phyloP scores from a whole-genome alignment of 2,329 filamentous ascomycete species.

The Pyrenochaeta sp. region DNA sequence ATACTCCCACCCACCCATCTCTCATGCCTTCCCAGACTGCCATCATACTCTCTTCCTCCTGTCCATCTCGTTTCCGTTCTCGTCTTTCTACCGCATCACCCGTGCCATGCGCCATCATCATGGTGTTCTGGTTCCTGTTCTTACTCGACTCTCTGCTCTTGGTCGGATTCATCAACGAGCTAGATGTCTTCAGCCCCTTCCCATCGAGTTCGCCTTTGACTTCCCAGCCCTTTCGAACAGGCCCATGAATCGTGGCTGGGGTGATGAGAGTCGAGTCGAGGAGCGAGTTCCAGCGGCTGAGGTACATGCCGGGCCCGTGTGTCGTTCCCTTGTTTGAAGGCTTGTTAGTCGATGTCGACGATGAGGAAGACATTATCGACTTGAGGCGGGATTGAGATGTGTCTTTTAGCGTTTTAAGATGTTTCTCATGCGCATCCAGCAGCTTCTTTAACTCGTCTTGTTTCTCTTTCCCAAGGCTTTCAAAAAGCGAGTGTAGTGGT shows the following conservation, averaged over 20 bases:
- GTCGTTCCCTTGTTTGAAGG: constrained; percentile 48
- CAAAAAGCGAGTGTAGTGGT: constrained; percentile 54
- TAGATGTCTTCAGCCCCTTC: constrained; percentile 40
- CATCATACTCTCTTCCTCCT: constrained; percentile 41
- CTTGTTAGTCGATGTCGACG: constrained; percentile 12
- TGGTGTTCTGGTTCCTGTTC: constrained; percentile 7
- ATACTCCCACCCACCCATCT: constrained; percentile 45
- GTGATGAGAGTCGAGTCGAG: constrained; percentile 75
- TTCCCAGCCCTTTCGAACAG: constrained; percentile 57
- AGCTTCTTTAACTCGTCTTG: constrained; percentile 58
- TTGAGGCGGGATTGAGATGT: constrained; percentile 60
- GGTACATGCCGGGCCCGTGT: constrained; percentile 75
- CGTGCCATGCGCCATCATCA: constrained; percentile 34
- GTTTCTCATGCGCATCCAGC: constrained; percentile 68
- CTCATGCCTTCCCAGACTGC: constrained; percentile 43
- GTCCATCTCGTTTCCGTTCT: constrained; percentile 42
- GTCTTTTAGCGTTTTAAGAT: constrained; percentile 55
- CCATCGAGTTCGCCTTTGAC: constrained; percentile 49
- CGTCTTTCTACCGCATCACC: constrained; percentile 37
- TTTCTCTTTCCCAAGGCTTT: constrained; percentile 58
- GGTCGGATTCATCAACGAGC: constrained; percentile 16
- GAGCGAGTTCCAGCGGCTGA: constrained; percentile 75
- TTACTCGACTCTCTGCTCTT: constrained; percentile 19
- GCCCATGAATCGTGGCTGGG: constrained; percentile 63
- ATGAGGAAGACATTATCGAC: constrained; percentile 57